These are phyloP conservation scores for Pulveroboletus sp. DNA, from an alignment of 768 basidiomycete genomes.

Conservation along the genomic window DNA sequence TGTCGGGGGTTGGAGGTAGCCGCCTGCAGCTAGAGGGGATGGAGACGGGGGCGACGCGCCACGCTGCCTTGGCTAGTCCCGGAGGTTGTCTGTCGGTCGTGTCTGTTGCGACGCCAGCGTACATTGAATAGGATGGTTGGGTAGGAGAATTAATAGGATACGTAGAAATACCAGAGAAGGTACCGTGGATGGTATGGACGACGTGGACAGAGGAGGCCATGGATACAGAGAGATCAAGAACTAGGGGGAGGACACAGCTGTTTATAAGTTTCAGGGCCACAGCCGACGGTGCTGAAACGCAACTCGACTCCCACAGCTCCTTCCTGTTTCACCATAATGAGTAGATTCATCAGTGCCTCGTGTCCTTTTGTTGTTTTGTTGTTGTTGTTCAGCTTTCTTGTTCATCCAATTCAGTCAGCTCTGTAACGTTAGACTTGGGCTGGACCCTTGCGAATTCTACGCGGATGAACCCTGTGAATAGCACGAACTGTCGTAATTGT, in stretches of 20 bases:
- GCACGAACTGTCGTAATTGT: slow-evolving; percentile 19
- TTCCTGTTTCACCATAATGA: slow-evolving; percentile 21
- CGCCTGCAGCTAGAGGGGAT: slow-evolving; percentile 29
- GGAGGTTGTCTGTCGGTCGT: slow-evolving; percentile 20
- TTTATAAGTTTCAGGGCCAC: slow-evolving; percentile 21
- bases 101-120: slow-evolving; percentile 27
- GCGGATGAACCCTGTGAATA: too few relatives aligned
- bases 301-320: slow-evolving; percentile 9
- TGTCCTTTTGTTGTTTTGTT: slow-evolving; percentile 11
- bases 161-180: slow-evolving; percentile 29
- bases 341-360: slow-evolving; percentile 2
- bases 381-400: slow-evolving; percentile 5
- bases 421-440: neutral
- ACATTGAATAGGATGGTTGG: slow-evolving; percentile 12
- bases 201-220: slow-evolving; percentile 28
- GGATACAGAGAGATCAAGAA: slow-evolving; percentile 13
- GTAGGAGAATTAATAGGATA: slow-evolving; percentile 14
- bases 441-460: too few relatives aligned
- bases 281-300: slow-evolving; percentile 19
- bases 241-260: slow-evolving; percentile 3
- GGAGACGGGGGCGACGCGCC: slow-evolving; percentile 22
- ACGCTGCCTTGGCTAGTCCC: slow-evolving; percentile 23
- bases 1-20: slow-evolving; percentile 17
- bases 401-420: slow-evolving; percentile 1
- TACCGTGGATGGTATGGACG: slow-evolving; percentile 32